phyloP scores from a whole-genome alignment of 225 moss, liverwort and hornwort genomes.

The Thuidium tamariscinum region DNA sequence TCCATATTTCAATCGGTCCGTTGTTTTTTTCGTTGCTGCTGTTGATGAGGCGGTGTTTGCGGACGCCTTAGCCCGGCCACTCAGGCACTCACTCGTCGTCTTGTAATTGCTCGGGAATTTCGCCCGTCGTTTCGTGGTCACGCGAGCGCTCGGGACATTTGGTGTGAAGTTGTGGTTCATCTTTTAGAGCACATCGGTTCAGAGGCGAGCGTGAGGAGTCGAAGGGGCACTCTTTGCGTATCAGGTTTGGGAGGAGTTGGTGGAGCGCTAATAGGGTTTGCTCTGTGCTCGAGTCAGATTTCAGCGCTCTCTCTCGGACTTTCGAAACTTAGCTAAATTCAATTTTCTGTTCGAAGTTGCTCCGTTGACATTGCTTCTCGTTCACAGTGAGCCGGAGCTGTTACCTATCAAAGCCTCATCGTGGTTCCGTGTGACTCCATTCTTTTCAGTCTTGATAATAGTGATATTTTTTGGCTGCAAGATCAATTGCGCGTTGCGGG shows the following conservation, averaged over 20 bases:
- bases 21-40: neutral
- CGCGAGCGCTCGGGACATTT: neutral
- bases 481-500: neutral
- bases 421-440: neutral
- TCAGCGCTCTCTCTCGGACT: neutral
- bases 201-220: neutral
- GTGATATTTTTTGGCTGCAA: neutral
- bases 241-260: neutral
- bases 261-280: neutral
- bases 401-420: neutral
- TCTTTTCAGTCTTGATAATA: neutral
- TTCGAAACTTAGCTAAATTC: neutral
- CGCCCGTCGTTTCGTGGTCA: neutral
- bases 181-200: neutral
- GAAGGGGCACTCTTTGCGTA: neutral
- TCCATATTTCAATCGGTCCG: neutral
- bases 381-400: neutral
- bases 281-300: neutral
- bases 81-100: neutral
- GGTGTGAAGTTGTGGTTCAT: neutral
- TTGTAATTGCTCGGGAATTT: neutral
- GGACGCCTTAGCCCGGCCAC: neutral
- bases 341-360: neutral
- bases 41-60: neutral
- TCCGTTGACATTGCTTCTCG: neutral